Evolutionary conservation across 495 filamentous ascomycete species (phyloP).

Genomic region (Penicillium chermesinum): DNA sequence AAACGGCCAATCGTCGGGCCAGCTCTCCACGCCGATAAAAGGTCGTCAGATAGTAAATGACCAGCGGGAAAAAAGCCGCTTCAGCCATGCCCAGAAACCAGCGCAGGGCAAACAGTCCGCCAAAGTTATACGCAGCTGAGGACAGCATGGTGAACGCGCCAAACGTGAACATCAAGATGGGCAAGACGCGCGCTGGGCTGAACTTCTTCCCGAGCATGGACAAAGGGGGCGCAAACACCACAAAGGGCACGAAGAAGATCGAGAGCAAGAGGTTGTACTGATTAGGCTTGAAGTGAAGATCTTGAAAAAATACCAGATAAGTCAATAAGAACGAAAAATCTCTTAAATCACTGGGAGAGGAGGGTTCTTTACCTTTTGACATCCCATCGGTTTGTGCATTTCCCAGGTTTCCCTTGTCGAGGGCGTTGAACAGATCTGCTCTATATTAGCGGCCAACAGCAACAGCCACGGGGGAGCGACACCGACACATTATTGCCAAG

Average conservation of each 20-base stretch:
- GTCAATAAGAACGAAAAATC: background rate
- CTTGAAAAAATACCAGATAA: constrained; percentile 19
- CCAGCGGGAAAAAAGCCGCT: constrained; percentile 65
- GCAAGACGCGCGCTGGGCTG: constrained; percentile 55
- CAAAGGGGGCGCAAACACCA: constrained; percentile 56
- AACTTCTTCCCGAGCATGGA: constrained; percentile 63
- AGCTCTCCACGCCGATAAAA: constrained; percentile 74
- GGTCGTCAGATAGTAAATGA: constrained; percentile 51
- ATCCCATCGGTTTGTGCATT: constrained; percentile 64
- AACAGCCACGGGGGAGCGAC: background rate
- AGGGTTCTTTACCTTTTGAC: constrained; percentile 31
- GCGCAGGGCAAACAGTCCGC: constrained; percentile 52
- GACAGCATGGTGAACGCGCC: constrained; percentile 53
- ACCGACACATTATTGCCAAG: constrained; percentile 57
- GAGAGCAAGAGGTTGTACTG: constrained; percentile 65
- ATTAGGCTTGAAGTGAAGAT: constrained; percentile 50
- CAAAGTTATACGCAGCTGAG: constrained; percentile 52
- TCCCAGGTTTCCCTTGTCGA: constrained; percentile 62
- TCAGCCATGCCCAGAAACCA: constrained; percentile 62
- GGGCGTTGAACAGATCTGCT: constrained; percentile 51
- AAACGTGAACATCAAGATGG: constrained; percentile 61
- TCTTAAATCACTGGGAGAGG: background rate
- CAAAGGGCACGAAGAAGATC: constrained; percentile 71
- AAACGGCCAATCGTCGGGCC: constrained; percentile 66
- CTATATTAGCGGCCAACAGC: background rate